Evolutionary conservation across 176 grass and related monocot species (phyloP), one percentile per base, ranked within the genome.

Genomic region (Microstegium vimineum): DNA sequence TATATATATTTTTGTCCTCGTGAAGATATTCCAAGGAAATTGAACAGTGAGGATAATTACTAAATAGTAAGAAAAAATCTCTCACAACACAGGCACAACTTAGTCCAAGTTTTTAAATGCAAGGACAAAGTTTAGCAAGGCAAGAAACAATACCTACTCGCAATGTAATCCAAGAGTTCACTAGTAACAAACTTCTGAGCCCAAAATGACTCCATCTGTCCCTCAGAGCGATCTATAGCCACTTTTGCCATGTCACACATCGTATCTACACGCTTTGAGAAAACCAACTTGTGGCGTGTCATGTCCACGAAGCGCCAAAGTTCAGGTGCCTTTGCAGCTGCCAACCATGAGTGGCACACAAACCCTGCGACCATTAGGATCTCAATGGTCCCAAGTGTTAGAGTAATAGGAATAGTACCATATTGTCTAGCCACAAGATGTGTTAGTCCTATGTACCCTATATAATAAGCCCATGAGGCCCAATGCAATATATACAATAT

Each of bases 111-210:
- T 45, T 20, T 35, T 13, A 33, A 47, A 66, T 67, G n/a, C 30
- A 25, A 69, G 43, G 35, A 37, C 5, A 6, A 34, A 16, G n/a
- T 65, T 33, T 65, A 69, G 34, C 34, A 51, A 23, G 6, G 28
- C 14, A 32, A 74, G 41, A 59, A 68, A 59, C 33, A 76, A 59
- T 59, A 77, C 82, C 82, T 84, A 25, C 2, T 69, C 7, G 27
- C 73, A 18, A 84, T 84, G 63, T 84, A 84, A 68, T 77, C 64
- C 11, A 86, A 71, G 38, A 86, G 76, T 17, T 86, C 67, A 46
- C 1, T 1, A 28, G 23, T 79, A 33, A 86, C 67, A 28, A 79
- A 80, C 57, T 73, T 73, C 67, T 79, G 76, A 54, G 84, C 84
- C 84, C 76, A 73, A 68, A 86, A 86, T 40, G 75, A 86, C 3